Base-by-base conservation (phyloP, 2,329 filamentous ascomycete species). In the Exserohilum turcica region DNA sequence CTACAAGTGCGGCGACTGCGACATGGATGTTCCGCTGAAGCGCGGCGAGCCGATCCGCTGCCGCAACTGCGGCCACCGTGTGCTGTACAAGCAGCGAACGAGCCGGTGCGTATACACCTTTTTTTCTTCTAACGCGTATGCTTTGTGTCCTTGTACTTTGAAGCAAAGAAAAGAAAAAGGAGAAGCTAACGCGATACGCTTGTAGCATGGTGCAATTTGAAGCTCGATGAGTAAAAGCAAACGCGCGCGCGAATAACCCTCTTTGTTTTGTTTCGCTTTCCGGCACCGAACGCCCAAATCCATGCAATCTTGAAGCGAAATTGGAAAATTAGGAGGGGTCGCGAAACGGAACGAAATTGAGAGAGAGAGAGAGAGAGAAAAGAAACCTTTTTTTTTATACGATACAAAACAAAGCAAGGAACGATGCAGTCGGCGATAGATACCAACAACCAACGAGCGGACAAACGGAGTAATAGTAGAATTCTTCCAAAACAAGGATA, bases 61-160 rank as follows among this genome's bases (percentile, higher is more conserved):
- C 82, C 89, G 90, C 76, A 90, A 92, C 78, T 99, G 94, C 76
- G 94, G 94, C 6, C 94, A 96, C 70, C 87, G 94, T 62, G 92
- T 99, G 57, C 79, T 99, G 64, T 97, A 97, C 79, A 99, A 99
- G 85, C 91, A 97, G 84, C 81, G 94, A 72, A 99, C 94, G 38
- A 97, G 96, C 83, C 86, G 94, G 94, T 97, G 75, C 77, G 88
- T 79, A 40, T 35, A 19, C n/a, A 33, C 19, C 28, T 28, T 45
- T 45, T 15, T 38, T 44, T n/a, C 28, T 5, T 31, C 18, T 10
- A n/a, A n/a, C n/a, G n/a, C n/a, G n/a, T n/a, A n/a, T 35, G 32
- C 13, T 37, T 43, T 43, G 7, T 45, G 39, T n/a, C 15, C 3
- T 31, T 24, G 35, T 36, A n/a, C 21, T 9, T 4, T 9, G 18